phyloP scores from a whole-genome alignment of 305 asterid genomes.

The Euphrasia arctica region DNA sequence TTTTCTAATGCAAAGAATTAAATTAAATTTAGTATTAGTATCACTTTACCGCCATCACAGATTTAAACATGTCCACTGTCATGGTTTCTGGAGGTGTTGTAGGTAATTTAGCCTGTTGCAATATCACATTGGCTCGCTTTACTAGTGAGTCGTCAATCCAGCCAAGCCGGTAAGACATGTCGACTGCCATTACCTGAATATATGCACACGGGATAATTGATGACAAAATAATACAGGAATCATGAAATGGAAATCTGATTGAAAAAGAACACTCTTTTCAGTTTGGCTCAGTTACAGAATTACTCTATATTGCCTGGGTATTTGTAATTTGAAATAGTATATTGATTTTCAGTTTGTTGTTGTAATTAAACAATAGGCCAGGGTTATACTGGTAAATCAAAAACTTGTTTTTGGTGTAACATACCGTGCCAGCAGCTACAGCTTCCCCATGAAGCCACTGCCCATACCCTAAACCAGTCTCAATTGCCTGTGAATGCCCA shows the following conservation, averaged over 20 bases:
- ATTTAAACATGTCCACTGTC: constrained; percentile 86
- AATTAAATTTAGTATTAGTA: constrained; percentile 8
- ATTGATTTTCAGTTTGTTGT: neutral
- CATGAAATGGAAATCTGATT: neutral
- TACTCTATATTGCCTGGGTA: neutral
- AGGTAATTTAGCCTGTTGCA: constrained; percentile 74
- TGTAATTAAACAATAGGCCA: neutral
- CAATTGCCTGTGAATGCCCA: constrained; percentile 71
- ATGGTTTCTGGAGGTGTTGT: constrained; percentile 69
- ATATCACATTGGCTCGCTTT: constrained; percentile 56
- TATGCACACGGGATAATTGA: constrained; percentile 15
- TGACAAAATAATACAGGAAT: constrained; percentile 4
- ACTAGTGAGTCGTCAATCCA: constrained; percentile 91
- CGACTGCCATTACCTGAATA: constrained; percentile 92
- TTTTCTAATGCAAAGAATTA: too few species aligned
- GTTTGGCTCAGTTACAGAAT: neutral
- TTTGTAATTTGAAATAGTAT: neutral
- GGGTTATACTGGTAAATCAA: neutral
- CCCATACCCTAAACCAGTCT: constrained; percentile 88
- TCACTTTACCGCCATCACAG: constrained; percentile 92
- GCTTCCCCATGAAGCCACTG: constrained; percentile 99
- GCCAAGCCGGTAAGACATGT: constrained; percentile 88
- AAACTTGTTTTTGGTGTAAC: constrained; percentile 9
- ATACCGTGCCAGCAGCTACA: constrained; percentile 94
- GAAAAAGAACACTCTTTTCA: neutral